A percentile compares a stretch with the other conserved stretches of the same genome.
These are phyloP conservation scores for Trifolium repens DNA, from an alignment of 306 rosid genomes.

Conservation along the genomic window DNA sequence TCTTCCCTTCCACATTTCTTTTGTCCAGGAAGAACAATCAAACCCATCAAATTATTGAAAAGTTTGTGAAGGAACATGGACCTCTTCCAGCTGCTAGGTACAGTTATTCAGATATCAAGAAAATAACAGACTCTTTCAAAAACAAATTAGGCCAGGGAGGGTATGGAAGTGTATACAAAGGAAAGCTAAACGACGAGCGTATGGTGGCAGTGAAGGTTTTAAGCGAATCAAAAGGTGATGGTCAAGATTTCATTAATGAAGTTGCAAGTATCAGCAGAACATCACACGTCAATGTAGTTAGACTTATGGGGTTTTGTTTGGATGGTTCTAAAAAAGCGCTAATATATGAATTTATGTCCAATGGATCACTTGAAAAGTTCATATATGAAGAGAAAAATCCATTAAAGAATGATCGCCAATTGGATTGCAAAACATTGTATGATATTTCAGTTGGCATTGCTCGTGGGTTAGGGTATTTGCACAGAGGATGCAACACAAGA, in stretches of 20 bases:
- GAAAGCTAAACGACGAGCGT: slow-evolving; percentile 40
- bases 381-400: slow-evolving; percentile 26
- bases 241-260: slow-evolving; percentile 55
- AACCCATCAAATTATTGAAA: slow-evolving; percentile 4
- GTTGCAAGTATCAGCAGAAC: slow-evolving; percentile 46
- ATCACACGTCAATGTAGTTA: slow-evolving; percentile 40
- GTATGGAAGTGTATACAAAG: slow-evolving; percentile 49
- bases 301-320: slow-evolving; percentile 25
- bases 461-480: slow-evolving; percentile 34
- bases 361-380: slow-evolving; percentile 42
- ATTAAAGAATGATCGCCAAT: not conserved
- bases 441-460: slow-evolving; percentile 39
- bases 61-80: slow-evolving; percentile 27
- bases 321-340: slow-evolving; percentile 39
- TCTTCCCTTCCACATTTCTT: not conserved
- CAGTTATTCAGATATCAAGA: slow-evolving; percentile 25
- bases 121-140: slow-evolving; percentile 38
- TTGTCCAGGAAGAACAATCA: slow-evolving; percentile 12
- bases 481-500: slow-evolving; percentile 35
- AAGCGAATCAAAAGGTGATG: slow-evolving; percentile 35
- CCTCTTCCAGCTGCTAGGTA: slow-evolving; percentile 19
- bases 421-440: slow-evolving; percentile 34
- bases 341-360: slow-evolving; percentile 32
- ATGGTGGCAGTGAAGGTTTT: slow-evolving; percentile 50
- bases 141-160: slow-evolving; percentile 53